A percentile compares a stretch with the other conserved stretches of the same genome.
phyloP scores from a whole-genome alignment of 176 grass and related monocot species.

The Bothriochloa decipiens region DNA sequence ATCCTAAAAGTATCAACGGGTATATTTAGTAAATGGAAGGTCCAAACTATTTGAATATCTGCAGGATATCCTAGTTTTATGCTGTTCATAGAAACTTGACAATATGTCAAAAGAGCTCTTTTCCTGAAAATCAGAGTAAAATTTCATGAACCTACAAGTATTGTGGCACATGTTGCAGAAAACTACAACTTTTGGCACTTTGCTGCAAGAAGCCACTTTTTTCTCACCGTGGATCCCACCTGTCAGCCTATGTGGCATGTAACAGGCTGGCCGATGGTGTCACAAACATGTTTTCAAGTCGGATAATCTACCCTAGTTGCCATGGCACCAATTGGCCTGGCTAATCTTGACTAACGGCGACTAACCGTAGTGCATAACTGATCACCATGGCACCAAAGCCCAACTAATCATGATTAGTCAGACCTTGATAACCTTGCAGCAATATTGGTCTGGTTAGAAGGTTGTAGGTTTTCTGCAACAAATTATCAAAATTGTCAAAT shows the following conservation, averaged over 20 bases:
- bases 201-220: neutral
- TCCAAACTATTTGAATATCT: constrained; percentile 2
- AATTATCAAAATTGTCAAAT: neutral
- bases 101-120: neutral
- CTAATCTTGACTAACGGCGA: neutral
- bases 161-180: neutral
- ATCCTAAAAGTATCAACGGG: neutral
- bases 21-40: constrained; percentile 17
- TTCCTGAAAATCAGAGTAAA: neutral
- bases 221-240: neutral
- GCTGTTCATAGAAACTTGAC: constrained; percentile 11
- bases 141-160: neutral
- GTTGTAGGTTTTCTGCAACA: neutral
- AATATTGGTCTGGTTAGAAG: neutral
- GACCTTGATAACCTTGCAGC: neutral
- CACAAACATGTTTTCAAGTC: neutral
- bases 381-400: neutral
- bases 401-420: neutral
- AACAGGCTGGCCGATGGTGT: neutral
- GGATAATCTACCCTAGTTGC: neutral
- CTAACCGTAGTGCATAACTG: neutral
- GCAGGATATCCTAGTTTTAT: neutral
- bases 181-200: neutral
- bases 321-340: neutral
- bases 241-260: neutral